A percentile compares a stretch with the other conserved stretches of the same genome.
Conservation (phyloP, 2,329 filamentous ascomycete genomes). For the Fusarium papillatum region DNA sequence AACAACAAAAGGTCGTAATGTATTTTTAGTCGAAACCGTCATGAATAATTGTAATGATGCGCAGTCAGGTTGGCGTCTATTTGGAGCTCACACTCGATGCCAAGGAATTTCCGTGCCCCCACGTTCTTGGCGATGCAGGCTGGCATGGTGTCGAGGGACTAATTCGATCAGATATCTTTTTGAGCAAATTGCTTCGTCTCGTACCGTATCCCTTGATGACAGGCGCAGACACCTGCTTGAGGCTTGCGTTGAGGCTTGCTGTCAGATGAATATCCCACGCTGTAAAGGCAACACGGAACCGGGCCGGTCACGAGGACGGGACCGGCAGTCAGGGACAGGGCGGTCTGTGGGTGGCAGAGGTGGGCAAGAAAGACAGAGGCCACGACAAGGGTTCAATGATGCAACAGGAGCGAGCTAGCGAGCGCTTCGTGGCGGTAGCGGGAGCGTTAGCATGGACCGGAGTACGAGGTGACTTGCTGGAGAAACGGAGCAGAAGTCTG, state of each 20-base stretch:
- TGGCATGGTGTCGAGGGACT: background rate
- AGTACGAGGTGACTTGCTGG: slow-evolving; percentile 23
- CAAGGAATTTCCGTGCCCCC: background rate
- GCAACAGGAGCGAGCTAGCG: slow-evolving; percentile 15
- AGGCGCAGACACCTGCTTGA: background rate
- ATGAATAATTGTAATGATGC: slow-evolving; percentile 22
- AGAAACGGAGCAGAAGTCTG: slow-evolving; percentile 23
- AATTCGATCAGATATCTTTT: background rate
- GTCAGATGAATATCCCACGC: background rate
- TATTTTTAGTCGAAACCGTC: slow-evolving; percentile 3
- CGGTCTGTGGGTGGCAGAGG: slow-evolving; percentile 14
- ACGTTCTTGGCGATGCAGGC: slow-evolving; percentile 11
- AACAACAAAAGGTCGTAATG: background rate
- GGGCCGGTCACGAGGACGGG: slow-evolving; percentile 41
- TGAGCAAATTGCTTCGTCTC: background rate
- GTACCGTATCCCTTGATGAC: background rate
- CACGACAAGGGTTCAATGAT: slow-evolving; percentile 29
- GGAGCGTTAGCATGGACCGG: slow-evolving; percentile 19
- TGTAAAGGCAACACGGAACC: slow-evolving; percentile 27
- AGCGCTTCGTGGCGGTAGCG: slow-evolving; percentile 29
- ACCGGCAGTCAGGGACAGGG: slow-evolving; percentile 26
- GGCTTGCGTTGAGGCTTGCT: slow-evolving; percentile 8
- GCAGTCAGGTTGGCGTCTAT: background rate
- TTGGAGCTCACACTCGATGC: background rate
- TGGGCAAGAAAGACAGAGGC: slow-evolving; percentile 13